Evolutionary conservation across 805 yeast species (phyloP), one percentile per base, ranked within the genome.

Genomic region (Metschnikowia continentalis): DNA sequence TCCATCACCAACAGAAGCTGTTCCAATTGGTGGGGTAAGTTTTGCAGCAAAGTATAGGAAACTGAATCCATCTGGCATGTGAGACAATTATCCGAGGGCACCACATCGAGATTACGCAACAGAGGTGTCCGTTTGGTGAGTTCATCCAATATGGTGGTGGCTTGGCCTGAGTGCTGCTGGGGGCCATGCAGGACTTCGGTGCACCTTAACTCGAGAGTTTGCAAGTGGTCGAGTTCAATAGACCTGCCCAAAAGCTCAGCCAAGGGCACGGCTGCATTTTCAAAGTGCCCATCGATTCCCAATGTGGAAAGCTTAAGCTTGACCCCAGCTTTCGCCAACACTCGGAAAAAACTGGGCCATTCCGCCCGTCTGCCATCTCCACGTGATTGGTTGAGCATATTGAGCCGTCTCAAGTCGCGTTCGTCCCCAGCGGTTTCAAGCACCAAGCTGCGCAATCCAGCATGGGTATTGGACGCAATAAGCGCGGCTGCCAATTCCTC

Each of bases 211-310:
- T 52, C 55, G 6, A 66, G 54, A 6, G 50, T 46, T 6, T 14
- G 40, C 32, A 66, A 47, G 3, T 32, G 40, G 4, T 19, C 35
- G 20, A 65, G 57, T 6, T 59, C 60, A 2, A 63, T 48, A 0
- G 57, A 50, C 11, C 32, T 44, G 20, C 40, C 32, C 7, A 66
- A 23, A 11, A 56, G 13, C 1, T 32, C 22, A 5, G 53, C 51
- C 3, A 61, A 11, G 5, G 5, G 41, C 3, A 20, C 32, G 1
- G 64, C 66, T 1, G 49, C 36, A 23, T 53, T 50, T 5, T 56
- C 55, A 13, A 66, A 49, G 39, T 52, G 58, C 6, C 70, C 70
- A 41, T 66, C 69, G 2, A 67, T 47, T 2, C 54, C 59, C 13
- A 65, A 50, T 1, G 49, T 38, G 10, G 19, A 20, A 17, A 63